phyloP scores from a whole-genome alignment of 2,329 filamentous ascomycete species.

The Colletotrichum brevisporum region DNA sequence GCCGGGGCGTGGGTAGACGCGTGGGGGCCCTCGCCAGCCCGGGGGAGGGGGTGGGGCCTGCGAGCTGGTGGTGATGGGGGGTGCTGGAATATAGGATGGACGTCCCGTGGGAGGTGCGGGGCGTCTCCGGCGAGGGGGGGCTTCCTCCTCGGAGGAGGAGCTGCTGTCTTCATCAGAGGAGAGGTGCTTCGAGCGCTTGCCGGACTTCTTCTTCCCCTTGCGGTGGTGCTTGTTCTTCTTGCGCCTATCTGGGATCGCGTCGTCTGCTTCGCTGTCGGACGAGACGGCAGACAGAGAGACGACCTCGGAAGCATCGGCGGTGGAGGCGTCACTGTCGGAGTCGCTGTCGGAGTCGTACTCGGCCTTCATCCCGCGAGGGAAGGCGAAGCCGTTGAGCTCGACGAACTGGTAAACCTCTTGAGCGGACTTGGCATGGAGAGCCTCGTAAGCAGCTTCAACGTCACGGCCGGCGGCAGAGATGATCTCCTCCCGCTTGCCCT shows the following conservation, averaged over 20 bases:
- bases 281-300: constrained; percentile 25
- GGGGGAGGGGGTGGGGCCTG: constrained; percentile 33
- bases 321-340: constrained; percentile 34
- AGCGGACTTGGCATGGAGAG: constrained; percentile 56
- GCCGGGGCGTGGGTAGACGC: constrained; percentile 38
- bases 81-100: constrained; percentile 44
- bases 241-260: not conserved
- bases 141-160: constrained; percentile 38
- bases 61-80: constrained; percentile 10
- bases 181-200: constrained; percentile 8
- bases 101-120: constrained; percentile 9
- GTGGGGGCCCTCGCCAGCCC: constrained; percentile 32
- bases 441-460: constrained; percentile 51
- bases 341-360: constrained; percentile 19
- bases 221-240: constrained; percentile 29
- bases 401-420: constrained; percentile 50
- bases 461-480: constrained; percentile 51
- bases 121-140: constrained; percentile 44
- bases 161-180: constrained; percentile 16
- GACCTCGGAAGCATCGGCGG: constrained; percentile 26
- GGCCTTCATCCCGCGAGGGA: constrained; percentile 37
- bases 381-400: constrained; percentile 51
- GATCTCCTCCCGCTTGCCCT: constrained; percentile 76
- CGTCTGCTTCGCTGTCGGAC: constrained; percentile 28
- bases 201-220: constrained; percentile 30